Evolutionary conservation across 2,329 filamentous ascomycete species (phyloP).

Genomic region (Pseudogymnoascus sp.): DNA sequence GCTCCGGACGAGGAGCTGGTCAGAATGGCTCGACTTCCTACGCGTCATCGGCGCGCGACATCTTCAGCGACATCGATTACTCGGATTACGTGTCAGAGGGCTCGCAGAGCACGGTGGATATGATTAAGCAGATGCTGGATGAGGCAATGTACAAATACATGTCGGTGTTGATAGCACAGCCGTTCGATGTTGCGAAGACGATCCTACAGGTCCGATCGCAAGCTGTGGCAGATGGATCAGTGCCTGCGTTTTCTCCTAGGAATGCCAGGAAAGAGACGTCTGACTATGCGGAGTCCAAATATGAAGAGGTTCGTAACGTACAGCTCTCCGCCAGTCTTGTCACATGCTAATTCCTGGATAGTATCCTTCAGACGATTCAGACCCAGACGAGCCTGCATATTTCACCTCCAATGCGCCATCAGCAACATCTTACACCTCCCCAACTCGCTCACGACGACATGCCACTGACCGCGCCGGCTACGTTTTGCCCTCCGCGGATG

Average conservation of each 20-base stretch:
- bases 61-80: slow-evolving; percentile 87
- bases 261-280: slow-evolving; percentile 15
- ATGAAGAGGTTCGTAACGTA: slow-evolving; percentile 19
- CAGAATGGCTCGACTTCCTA: slow-evolving; percentile 38
- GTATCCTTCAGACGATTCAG: slow-evolving; percentile 56
- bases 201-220: slow-evolving; percentile 69
- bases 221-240: slow-evolving; percentile 23
- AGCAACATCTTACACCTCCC: slow-evolving; percentile 32
- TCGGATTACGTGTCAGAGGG: slow-evolving; percentile 73
- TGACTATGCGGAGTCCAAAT: slow-evolving; percentile 19
- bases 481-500: slow-evolving; percentile 29
- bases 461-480: slow-evolving; percentile 21
- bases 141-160: slow-evolving; percentile 88
- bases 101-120: slow-evolving; percentile 66
- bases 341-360: slow-evolving; percentile 15
- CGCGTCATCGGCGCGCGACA: slow-evolving; percentile 65
- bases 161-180: slow-evolving; percentile 80
- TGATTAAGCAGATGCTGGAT: slow-evolving; percentile 69
- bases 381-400: slow-evolving; percentile 72
- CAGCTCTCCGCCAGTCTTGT: neutral
- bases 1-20: slow-evolving; percentile 16
- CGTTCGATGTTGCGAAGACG: slow-evolving; percentile 94
- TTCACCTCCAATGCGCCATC: slow-evolving; percentile 57
- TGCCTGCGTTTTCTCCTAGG: slow-evolving; percentile 13
- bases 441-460: slow-evolving; percentile 30